These are phyloP conservation scores for Leccinum broughii DNA, from an alignment of 768 basidiomycete species.

Conservation along the genomic window DNA sequence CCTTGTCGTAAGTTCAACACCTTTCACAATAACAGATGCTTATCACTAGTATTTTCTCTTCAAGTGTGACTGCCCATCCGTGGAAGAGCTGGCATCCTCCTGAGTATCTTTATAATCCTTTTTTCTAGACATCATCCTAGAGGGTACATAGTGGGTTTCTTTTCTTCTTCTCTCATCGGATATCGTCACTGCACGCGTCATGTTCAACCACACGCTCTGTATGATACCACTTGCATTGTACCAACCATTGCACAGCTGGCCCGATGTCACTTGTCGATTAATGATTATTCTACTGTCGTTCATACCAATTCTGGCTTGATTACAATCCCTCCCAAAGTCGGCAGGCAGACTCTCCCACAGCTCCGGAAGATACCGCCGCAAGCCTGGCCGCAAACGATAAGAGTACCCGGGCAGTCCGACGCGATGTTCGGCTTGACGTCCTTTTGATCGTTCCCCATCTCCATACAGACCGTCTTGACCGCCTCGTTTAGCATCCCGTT, in stretches of 20 bases:
- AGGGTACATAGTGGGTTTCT: conserved; percentile 40
- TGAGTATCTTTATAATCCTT: conserved; percentile 18
- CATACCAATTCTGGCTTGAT: conserved; percentile 19
- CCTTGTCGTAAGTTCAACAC: conserved; percentile 64
- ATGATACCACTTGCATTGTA: conserved; percentile 31
- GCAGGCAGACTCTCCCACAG: conserved; percentile 34
- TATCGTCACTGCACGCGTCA: conserved; percentile 36
- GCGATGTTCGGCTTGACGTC: conserved; percentile 46
- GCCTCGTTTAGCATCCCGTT: conserved; percentile 67
- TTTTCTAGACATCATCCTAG: conserved; percentile 26
- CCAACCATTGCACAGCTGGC: conserved; percentile 12
- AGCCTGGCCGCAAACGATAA: conserved; percentile 50
- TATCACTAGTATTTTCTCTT: conserved; percentile 11
- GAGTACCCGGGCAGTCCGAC: conserved; percentile 37
- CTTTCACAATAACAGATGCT: background rate
- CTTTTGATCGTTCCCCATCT: conserved; percentile 51
- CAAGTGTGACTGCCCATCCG: conserved; percentile 84
- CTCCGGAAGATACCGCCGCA: conserved; percentile 43
- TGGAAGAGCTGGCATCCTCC: conserved; percentile 66
- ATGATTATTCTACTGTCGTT: conserved; percentile 11
- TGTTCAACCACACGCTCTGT: conserved; percentile 69
- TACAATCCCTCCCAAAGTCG: conserved; percentile 21
- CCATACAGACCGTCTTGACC: conserved; percentile 56
- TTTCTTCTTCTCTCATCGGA: conserved; percentile 50
- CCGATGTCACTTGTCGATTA: conserved; percentile 20